Base-by-base conservation (phyloP, 495 filamentous ascomycete species). In the Stereocaulon alpinum region DNA sequence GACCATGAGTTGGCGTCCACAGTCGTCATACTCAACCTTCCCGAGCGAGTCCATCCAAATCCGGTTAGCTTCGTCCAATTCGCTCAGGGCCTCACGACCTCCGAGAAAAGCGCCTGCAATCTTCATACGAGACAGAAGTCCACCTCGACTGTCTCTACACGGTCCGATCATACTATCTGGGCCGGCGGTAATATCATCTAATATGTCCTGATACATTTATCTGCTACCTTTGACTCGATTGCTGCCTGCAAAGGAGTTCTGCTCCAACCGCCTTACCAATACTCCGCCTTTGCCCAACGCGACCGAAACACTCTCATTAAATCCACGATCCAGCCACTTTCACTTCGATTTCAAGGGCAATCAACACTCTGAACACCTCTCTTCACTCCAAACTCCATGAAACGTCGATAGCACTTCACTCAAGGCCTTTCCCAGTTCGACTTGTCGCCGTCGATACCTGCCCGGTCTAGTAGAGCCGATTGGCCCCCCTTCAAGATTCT, bases 231-330 rank as follows among this genome's bases (percentile, higher is more conserved):
- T 12, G 18, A n/a, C 58, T 18, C 34, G 51, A 61, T 61, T 64
- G 62, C 48, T 44, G 40, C 30, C 32, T 57, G 20, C 20, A 40
- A 42, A 32, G 30, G n/a, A 20, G 37, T 49, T 43, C 17, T 47
- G 11, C 24, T 22, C 18, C 56, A n/a, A 24, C 34, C 32, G 49
- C 51, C 55, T 64, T 17, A 29, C 40, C 51, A 54, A 43, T 12
- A 58, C 43, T 53, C 59, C 63, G 57, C 59, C 60, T 44, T 51
- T 63, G 20, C 58, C 58, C 58, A 63, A 37, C 64, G 64, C 64
- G 57, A 66, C 48, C 64, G 49, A 54, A 64, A 56, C 42, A 29
- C 63, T 29, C 51, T 29, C 51, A 60, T 48, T 54, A 60, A 43
- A 52, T 42, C 49, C 47, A 43, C 40, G 24, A 30, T 32, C 37